Percentiles rank a stretch among this genome's conserved stretches.
phyloP scores from a whole-genome alignment of 371 early-diverging fungal genomes.

The Mortierella sp. region DNA sequence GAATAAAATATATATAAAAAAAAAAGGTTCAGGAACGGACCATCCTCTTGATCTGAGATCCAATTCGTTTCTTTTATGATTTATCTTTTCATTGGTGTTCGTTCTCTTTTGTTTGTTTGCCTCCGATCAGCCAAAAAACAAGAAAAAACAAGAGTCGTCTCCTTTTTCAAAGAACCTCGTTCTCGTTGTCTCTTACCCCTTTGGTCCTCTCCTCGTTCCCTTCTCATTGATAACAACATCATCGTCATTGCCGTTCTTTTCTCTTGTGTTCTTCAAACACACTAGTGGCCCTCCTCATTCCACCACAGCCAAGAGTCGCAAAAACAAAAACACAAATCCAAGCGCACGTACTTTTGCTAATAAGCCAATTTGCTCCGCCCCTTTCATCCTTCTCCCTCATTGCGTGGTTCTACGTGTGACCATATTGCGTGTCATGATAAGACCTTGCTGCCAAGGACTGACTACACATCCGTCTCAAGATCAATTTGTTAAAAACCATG shows the following conservation, averaged over 20 bases:
- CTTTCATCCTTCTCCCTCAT: background rate
- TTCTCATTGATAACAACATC: background rate
- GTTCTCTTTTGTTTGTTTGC: background rate
- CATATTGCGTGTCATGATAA: background rate
- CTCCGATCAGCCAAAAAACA: background rate
- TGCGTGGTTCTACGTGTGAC: background rate
- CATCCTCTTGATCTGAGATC: conserved; percentile 5
- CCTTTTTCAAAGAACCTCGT: background rate
- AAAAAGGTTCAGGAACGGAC: conserved; percentile 7
- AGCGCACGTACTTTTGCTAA: background rate
- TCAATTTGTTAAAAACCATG: background rate
- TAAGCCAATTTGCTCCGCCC: background rate
- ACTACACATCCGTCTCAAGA: background rate
- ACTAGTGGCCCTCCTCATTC: background rate
- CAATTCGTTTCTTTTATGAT: background rate
- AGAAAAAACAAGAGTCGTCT: background rate
- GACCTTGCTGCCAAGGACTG: background rate
- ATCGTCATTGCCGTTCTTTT: background rate
- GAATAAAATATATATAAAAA: background rate
- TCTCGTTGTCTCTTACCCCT: background rate
- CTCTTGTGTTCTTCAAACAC: background rate
- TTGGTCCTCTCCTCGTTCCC: background rate
- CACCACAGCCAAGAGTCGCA: background rate
- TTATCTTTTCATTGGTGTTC: background rate
- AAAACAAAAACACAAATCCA: background rate